Percentiles rank a stretch among this genome's conserved stretches.
Evolutionary conservation across 805 yeast genomes (phyloP).

Genomic region (Kodamaea kakaduensis): DNA sequence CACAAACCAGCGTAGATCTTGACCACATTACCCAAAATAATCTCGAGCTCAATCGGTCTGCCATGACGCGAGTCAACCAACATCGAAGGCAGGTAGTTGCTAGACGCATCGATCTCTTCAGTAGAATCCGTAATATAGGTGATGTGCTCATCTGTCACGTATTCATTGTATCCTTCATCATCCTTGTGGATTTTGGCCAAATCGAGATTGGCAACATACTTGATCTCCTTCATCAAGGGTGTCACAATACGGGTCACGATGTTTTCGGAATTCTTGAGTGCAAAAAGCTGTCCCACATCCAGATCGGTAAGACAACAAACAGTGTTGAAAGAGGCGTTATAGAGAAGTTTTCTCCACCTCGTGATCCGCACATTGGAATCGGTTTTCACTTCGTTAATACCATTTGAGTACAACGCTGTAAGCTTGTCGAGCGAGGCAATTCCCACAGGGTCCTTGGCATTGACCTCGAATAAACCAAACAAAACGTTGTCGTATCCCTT

Average conservation of each 20-base stretch:
- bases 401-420: conserved; percentile 23
- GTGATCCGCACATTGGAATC: conserved; percentile 29
- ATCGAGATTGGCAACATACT: conserved; percentile 64
- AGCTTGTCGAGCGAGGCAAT: conserved; percentile 20
- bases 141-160: conserved; percentile 44
- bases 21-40: conserved; percentile 38
- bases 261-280: conserved; percentile 16
- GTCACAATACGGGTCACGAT: conserved; percentile 24
- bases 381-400: conserved; percentile 33
- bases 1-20: conserved; percentile 16
- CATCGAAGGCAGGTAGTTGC: conserved; percentile 44
- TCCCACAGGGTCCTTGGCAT: conserved; percentile 15
- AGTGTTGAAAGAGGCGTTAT: conserved; percentile 35
- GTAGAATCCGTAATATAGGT: conserved; percentile 45
- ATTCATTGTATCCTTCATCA: conserved; percentile 27
- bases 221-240: conserved; percentile 68
- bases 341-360: conserved; percentile 39
- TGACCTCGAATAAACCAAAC: conserved; percentile 25
- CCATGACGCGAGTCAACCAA: conserved; percentile 34
- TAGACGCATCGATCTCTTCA: conserved; percentile 44
- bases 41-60: conserved; percentile 37
- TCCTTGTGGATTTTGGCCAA: conserved; percentile 43
- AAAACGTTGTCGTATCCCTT: conserved; percentile 14
- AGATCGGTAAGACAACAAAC: conserved; percentile 30
- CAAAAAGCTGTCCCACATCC: conserved; percentile 40